Conservation (phyloP, 164 flowering plant species). For the Liquidambar formosana region DNA sequence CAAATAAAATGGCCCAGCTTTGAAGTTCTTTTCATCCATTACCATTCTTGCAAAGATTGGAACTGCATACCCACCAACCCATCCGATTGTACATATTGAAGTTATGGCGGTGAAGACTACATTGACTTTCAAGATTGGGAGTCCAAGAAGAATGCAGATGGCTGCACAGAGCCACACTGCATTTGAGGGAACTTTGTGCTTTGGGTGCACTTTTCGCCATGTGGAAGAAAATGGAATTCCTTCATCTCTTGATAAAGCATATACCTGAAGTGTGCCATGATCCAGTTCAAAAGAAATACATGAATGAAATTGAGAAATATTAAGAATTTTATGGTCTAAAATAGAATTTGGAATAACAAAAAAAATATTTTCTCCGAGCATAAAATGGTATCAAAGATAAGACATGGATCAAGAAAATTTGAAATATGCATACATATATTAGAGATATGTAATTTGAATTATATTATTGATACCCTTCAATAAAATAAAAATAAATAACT, state of each 20-base stretch:
- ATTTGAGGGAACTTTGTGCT: constrained; percentile 70
- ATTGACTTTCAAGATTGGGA: constrained; percentile 63
- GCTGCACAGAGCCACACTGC: constrained; percentile 85
- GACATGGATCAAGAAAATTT: no score
- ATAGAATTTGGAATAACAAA: no score
- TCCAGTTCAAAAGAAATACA: not conserved
- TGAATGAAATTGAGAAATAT: no score
- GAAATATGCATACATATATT: no score
- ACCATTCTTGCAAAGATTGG: constrained; percentile 74
- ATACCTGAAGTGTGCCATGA: constrained; percentile 38
- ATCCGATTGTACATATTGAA: constrained; percentile 68
- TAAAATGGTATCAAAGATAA: no score
- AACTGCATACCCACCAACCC: constrained; percentile 87
- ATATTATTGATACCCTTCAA: no score
- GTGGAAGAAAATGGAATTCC: constrained; percentile 66
- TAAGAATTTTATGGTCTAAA: no score
- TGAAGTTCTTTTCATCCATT: constrained; percentile 61
- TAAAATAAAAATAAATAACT: no score
- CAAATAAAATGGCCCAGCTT: constrained; percentile 61
- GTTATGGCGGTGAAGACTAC: constrained; percentile 72
- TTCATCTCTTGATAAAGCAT: constrained; percentile 68
- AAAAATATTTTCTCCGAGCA: no score
- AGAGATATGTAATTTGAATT: no score
- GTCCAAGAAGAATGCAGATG: constrained; percentile 66
- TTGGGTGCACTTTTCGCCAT: constrained; percentile 67